Evolutionary conservation across 2,329 filamentous ascomycete species (phyloP).

Genomic region (Phaeomoniella chlamydospora): DNA sequence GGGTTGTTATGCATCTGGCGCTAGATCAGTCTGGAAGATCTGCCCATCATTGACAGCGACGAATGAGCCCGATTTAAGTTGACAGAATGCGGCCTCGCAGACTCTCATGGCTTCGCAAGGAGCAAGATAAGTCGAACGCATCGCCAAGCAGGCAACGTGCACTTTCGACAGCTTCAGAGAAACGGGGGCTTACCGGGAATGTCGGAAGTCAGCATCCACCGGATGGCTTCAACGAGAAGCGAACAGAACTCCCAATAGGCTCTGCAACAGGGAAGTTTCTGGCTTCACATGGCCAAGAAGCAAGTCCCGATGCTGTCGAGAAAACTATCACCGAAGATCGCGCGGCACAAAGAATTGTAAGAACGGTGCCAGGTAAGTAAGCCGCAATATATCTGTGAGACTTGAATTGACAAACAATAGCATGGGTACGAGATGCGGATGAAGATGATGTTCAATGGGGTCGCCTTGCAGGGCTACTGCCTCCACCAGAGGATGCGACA

Average conservation of each 20-base stretch:
- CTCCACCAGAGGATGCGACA: slow-evolving; percentile 21
- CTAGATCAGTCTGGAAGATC: too few relatives aligned
- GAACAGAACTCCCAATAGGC: too few relatives aligned
- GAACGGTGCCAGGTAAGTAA: slow-evolving; percentile 22
- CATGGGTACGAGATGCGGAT: slow-evolving; percentile 28
- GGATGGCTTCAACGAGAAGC: too few relatives aligned
- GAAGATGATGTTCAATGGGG: slow-evolving; percentile 21
- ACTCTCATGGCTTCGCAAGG: slow-evolving; percentile 1
- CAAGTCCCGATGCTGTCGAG: too few relatives aligned
- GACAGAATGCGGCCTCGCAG: background rate
- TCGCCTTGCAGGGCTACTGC: slow-evolving; percentile 19
- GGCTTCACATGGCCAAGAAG: too few relatives aligned
- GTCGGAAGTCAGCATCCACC: too few relatives aligned
- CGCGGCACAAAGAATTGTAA: slow-evolving; percentile 9
- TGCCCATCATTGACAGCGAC: too few relatives aligned
- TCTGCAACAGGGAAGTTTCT: too few relatives aligned
- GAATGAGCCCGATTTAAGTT: too few relatives aligned
- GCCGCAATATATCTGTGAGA: background rate
- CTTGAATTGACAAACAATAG: slow-evolving; percentile 10
- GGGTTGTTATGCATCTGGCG: too few relatives aligned
- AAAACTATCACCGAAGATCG: slow-evolving; percentile 4
- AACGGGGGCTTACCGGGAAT: too few relatives aligned
- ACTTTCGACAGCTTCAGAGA: background rate
- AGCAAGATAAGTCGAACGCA: background rate
- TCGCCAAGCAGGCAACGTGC: background rate